Evolutionary conservation across 1,284 basidiomycete genomes (phyloP).

Genomic region (Trichosporon sp.): DNA sequence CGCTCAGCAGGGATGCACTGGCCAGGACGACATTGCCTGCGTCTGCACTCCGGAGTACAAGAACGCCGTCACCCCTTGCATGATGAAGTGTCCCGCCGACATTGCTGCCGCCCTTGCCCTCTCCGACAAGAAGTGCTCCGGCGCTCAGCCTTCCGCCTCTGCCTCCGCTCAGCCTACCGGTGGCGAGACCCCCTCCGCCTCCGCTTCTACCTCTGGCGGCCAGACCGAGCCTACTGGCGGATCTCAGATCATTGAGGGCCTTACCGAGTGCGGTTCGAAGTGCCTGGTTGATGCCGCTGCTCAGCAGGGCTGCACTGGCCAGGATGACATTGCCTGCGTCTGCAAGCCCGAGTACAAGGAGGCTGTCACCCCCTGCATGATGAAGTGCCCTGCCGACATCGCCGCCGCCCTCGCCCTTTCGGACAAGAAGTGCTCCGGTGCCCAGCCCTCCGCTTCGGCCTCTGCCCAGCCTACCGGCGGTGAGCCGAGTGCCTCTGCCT

Average conservation of each 20-base stretch:
- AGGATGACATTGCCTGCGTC: constrained; percentile 5
- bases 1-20: background rate
- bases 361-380: background rate
- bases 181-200: background rate
- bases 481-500: no score
- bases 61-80: background rate
- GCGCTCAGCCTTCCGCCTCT: no score
- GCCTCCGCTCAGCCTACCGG: background rate
- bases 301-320: background rate
- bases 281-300: background rate
- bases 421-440: background rate
- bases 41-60: background rate
- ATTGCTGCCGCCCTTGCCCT: background rate
- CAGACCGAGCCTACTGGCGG: no score
- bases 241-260: no score
- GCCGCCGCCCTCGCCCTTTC: constrained; percentile 4
- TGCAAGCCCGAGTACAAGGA: background rate
- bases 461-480: no score
- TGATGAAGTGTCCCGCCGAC: background rate
- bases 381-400: constrained; percentile 4
- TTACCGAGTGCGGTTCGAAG: background rate
- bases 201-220: background rate
- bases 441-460: background rate
- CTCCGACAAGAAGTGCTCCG: background rate
- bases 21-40: constrained; percentile 3